phyloP scores from a whole-genome alignment of 139 green algal species.

The Chlamydomonas sphaeroides region DNA sequence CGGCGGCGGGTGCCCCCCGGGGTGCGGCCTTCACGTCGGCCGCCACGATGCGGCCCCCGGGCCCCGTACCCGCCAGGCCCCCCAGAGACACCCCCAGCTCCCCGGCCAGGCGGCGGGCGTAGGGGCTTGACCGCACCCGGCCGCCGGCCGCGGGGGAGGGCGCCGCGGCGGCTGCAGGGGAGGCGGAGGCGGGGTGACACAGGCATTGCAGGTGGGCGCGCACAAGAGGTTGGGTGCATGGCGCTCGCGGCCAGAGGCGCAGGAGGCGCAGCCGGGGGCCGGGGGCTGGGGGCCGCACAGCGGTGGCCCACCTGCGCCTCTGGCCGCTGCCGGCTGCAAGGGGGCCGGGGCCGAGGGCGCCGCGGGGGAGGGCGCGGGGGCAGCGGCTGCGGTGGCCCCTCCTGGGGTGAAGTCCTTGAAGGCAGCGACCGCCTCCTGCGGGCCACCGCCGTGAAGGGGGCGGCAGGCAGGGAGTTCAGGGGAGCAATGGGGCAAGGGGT shows the following conservation, averaged over 20 bases:
- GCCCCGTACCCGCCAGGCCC: constrained; percentile 69
- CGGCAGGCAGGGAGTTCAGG: too few relatives aligned
- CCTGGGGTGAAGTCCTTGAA: constrained; percentile 75
- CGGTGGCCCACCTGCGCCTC: too few relatives aligned
- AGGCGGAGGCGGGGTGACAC: background rate
- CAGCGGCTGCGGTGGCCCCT: constrained; percentile 20
- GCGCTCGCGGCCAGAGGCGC: too few relatives aligned
- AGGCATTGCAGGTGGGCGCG: background rate
- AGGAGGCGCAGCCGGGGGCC: too few relatives aligned
- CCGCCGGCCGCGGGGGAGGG: constrained; percentile 51
- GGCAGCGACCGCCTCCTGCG: constrained; percentile 63
- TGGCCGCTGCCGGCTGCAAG: background rate
- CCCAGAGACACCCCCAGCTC: constrained; percentile 68
- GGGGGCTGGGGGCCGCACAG: too few relatives aligned
- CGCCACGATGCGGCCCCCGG: constrained; percentile 82
- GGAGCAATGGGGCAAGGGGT: background rate
- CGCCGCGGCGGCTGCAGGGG: background rate
- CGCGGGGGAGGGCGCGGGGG: constrained; percentile 2
- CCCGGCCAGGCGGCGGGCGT: constrained; percentile 79
- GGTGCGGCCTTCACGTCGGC: constrained; percentile 75
- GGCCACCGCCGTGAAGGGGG: too few relatives aligned
- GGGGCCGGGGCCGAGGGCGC: constrained; percentile 26
- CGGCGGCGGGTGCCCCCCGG: background rate
- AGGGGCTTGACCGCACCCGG: constrained; percentile 78
- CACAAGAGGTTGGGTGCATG: too few relatives aligned